phyloP scores from a whole-genome alignment of 495 filamentous ascomycete species.

The Daldinia loculata region DNA sequence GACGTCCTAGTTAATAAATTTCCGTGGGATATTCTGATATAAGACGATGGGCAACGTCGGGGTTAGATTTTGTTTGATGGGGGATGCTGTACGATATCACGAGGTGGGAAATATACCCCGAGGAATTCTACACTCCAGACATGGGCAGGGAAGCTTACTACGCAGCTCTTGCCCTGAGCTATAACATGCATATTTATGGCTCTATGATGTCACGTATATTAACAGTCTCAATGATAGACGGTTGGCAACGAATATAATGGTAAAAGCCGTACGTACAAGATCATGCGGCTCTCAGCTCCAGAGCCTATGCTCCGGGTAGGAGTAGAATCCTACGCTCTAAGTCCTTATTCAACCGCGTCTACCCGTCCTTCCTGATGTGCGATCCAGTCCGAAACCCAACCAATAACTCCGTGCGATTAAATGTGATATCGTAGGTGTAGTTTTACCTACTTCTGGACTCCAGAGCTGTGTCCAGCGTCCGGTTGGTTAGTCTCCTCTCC shows the following conservation, averaged over 20 bases:
- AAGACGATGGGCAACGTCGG: background rate
- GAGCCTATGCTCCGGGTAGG: slow-evolving; percentile 21
- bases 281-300: slow-evolving; percentile 26
- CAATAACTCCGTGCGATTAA: slow-evolving; percentile 31
- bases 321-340: slow-evolving; percentile 22
- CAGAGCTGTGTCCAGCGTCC: slow-evolving; percentile 42
- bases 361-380: slow-evolving; percentile 13
- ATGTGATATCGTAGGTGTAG: slow-evolving; percentile 4
- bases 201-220: slow-evolving; percentile 22
- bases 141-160: background rate
- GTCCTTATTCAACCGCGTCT: slow-evolving; percentile 12
- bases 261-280: slow-evolving; percentile 21
- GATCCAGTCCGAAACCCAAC: slow-evolving; percentile 10
- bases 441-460: slow-evolving; percentile 40
- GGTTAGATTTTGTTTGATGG: background rate
- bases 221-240: slow-evolving; percentile 23
- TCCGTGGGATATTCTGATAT: background rate
- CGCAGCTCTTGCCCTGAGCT: background rate
- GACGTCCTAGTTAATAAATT: slow-evolving; percentile 37
- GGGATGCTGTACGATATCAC: slow-evolving; percentile 22
- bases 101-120: slow-evolving; percentile 25
- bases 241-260: slow-evolving; percentile 33
- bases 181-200: slow-evolving; percentile 14
- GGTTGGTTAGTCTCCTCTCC: slow-evolving; percentile 14
- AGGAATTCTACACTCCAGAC: background rate